phyloP scores from a whole-genome alignment of 306 rosid species.

The Hippophae gyantsensis region DNA sequence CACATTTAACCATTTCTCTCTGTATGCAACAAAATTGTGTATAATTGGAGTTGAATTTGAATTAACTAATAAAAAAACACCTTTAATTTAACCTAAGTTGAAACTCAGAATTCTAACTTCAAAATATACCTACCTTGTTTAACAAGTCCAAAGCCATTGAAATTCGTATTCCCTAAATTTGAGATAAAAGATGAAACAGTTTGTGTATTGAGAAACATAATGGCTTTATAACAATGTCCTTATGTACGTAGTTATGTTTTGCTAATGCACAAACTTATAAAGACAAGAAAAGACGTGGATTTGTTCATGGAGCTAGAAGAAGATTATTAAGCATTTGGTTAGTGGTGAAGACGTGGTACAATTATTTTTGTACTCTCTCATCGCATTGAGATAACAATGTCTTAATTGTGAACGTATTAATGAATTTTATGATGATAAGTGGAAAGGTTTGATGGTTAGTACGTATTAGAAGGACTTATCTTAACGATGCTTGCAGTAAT shows the following conservation, averaged over 20 bases:
- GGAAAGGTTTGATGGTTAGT: conserved; percentile 41
- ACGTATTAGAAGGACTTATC: conserved; percentile 37
- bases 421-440: conserved; percentile 23
- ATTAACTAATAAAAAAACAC: too few relatives aligned
- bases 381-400: conserved; percentile 21
- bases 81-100: too few relatives aligned
- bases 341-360: conserved; percentile 39
- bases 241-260: conserved; percentile 37
- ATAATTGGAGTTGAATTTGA: too few relatives aligned
- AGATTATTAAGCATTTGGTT: conserved; percentile 28
- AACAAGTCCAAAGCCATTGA: conserved; percentile 12
- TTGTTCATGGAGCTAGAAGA: conserved; percentile 27
- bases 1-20: too few relatives aligned
- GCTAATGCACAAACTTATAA: conserved; percentile 33
- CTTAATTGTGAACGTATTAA: conserved; percentile 20
- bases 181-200: conserved; percentile 31
- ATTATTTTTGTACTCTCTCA: conserved; percentile 27
- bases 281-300: conserved; percentile 38
- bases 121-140: too few relatives aligned
- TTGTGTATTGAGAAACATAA: conserved; percentile 36
- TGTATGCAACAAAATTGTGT: too few relatives aligned
- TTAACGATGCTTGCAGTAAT: conserved; percentile 55
- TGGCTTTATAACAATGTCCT: conserved; percentile 41
- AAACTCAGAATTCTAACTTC: too few relatives aligned
- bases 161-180: conserved; percentile 22